Conservation (phyloP, 2,329 filamentous ascomycete species). For the Lachnellula cervina region DNA sequence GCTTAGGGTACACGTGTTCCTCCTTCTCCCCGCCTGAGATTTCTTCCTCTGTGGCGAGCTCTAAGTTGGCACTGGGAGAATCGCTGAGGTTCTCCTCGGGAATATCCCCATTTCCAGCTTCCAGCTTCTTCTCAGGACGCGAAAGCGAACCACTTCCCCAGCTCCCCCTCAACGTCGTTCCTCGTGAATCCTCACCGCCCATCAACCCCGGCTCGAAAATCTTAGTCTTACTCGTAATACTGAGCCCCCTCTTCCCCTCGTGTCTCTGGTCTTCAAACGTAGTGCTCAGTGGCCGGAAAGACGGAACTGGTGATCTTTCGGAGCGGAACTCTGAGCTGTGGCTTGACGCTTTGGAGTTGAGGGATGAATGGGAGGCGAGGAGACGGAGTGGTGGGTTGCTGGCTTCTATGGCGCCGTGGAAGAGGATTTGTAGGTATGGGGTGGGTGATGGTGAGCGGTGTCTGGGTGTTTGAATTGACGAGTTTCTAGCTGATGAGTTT, state of each 20-base stretch:
- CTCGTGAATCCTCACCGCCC: neutral
- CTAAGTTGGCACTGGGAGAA: too few species aligned
- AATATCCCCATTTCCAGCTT: too few species aligned
- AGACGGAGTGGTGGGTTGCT: conserved; percentile 17
- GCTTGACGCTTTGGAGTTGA: too few species aligned
- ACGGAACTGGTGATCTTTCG: too few species aligned
- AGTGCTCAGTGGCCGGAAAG: neutral
- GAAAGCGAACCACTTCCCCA: too few species aligned
- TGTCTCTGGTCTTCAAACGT: conserved; percentile 12
- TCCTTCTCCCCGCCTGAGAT: neutral
- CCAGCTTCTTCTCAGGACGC: too few species aligned
- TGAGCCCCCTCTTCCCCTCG: conserved; percentile 7
- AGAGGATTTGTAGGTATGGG: conserved; percentile 6
- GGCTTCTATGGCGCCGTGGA: conserved; percentile 12
- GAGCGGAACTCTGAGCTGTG: too few species aligned
- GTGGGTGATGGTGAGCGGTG: neutral
- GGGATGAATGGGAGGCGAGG: conserved; percentile 15
- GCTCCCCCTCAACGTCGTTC: too few species aligned
- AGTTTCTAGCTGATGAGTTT: too few species aligned
- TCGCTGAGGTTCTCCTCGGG: too few species aligned
- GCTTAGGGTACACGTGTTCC: conserved; percentile 22
- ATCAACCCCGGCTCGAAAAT: conserved; percentile 4
- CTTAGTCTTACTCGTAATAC: conserved; percentile 11
- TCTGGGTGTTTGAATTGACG: neutral
- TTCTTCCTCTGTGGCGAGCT: neutral